phyloP scores from a whole-genome alignment of 31 red algal genomes.

The Odonthalia washingtoniensis region DNA sequence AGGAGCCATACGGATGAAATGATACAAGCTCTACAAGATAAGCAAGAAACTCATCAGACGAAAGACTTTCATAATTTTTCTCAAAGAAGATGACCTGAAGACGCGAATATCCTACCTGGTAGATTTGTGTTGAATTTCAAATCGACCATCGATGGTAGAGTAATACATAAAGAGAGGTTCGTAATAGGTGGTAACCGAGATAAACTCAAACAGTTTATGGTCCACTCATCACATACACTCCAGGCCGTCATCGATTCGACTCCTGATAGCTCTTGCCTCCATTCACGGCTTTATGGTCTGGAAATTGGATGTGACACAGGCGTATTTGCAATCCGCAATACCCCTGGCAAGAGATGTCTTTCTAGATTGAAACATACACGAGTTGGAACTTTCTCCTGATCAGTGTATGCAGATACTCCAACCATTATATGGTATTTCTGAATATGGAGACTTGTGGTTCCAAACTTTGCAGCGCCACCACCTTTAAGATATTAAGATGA shows the following conservation, averaged over 20 bases:
- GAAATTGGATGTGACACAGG: conserved; percentile 55
- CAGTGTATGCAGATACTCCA: conserved; percentile 42
- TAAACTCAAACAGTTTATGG: conserved; percentile 46
- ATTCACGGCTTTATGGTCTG: conserved; percentile 36
- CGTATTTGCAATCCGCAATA: conserved; percentile 46
- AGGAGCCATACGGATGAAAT: conserved; percentile 22
- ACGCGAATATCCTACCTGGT: conserved; percentile 48
- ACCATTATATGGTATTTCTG: too few relatives aligned
- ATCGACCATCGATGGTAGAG: conserved; percentile 26
- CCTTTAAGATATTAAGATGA: conserved; percentile 9
- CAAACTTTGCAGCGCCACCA: conserved; percentile 23
- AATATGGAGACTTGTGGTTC: conserved; percentile 49
- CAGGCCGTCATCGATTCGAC: conserved; percentile 23
- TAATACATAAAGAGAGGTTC: conserved; percentile 45
- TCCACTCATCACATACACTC: conserved; percentile 42
- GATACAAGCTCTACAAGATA: conserved; percentile 15
- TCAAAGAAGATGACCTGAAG: conserved; percentile 37
- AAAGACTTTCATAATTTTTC: conserved; percentile 36
- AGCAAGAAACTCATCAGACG: conserved; percentile 21
- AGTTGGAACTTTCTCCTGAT: conserved; percentile 40
- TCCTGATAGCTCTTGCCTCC: conserved; percentile 17
- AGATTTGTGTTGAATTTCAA: conserved; percentile 49
- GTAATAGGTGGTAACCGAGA: conserved; percentile 36
- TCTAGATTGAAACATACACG: conserved; percentile 21
- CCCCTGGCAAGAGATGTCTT: conserved; percentile 40